Evolutionary conservation across 805 yeast species (phyloP), one percentile per base, ranked within the genome.

Genomic region (Candida chauliodis): DNA sequence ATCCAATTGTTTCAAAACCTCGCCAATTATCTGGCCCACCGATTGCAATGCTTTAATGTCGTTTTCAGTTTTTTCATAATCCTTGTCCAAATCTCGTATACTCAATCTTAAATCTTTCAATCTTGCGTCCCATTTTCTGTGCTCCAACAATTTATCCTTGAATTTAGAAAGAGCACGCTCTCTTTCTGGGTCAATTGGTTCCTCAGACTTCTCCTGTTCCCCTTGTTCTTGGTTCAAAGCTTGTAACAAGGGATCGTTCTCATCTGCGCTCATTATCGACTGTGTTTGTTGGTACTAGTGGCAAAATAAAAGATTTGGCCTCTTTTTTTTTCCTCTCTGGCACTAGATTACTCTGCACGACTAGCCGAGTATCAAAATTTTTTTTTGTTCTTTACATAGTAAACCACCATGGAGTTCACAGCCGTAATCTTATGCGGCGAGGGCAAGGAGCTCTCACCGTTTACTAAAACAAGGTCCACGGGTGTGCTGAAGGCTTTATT

Each of bases 11-110:
- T 93, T 93, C 67, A 93, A 76, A 20, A 93, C 95, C 63, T 93
- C 99, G 41, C 99, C 99, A 49, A 93, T 85, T 56, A 93, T 81
- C 64, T 93, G 99, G 3, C 99, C 99, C 45, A 93, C 95, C 47
- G 95, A 83, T 64, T 93, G 99, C 48, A 93, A 73, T 13, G 98
- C 98, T 66, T 89, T 91, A 61, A 93, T 93, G 54, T 93, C 99
- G 50, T 89, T 87, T 60, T 93, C 99, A 2, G 99, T 91, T 71
- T 88, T 89, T 42, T 84, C 91, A 61, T 79, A 93, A 45, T 81
- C 81, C 51, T 78, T 80, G 47, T 89, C 96, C 48, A 89, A 65
- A 50, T 77, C 95, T 60, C 89, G 81, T 68, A 93, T 85, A 47
- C 82, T 78, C 54, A 85, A 66, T 49, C 99, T 78, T 44, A 90